Evolutionary conservation across 2,329 filamentous ascomycete genomes (phyloP), one percentile per base, ranked within the genome.

Genomic region (Fusarium sp.): DNA sequence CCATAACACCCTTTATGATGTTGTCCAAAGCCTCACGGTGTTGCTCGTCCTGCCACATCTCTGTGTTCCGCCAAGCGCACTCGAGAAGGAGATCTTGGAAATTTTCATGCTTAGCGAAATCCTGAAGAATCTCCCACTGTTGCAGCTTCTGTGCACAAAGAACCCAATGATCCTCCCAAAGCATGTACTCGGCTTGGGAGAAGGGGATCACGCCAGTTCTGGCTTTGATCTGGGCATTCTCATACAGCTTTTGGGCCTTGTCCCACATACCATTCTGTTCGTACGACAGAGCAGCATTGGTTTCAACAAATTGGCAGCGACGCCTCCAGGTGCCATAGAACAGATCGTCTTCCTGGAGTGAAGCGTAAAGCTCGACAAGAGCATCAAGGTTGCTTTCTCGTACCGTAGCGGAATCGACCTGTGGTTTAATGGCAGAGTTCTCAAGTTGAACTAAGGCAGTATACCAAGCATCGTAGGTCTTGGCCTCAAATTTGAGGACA

Each of bases 261-360:
- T 99, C 96, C 97, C 96, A 99, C 90, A 98, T 97, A 54, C 96
- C 96, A 78, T 97, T 97, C 81, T 99, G 97, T 84, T 99, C 97
- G 77, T 98, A 99, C 0, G 96, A 99, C 13, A 99, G 86, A 4
- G 95, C 96, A 20, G 96, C 94, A 80, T 99, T 99, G 14, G 95
- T 98, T 85, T 99, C 97, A 11, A 99, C 93, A 79, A 98, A 99
- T 75, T 98, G 94, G 81, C 95, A 98, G 51, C 96, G 92, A 64
- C 96, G 91, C 67, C 96, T 91, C 96, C 96, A 99, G 1, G 95
- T 97, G 14, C 96, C 96, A 74, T 99, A 98, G 82, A 98, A 99
- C 54, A 99, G 87, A 80, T 99, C 96, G 57, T 98, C 95, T 81
- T 99, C 97, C 79, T 97, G 94, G 20, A 99, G 85, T 2, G 92